Percentiles rank a stretch among this genome's conserved stretches.
phyloP scores from a whole-genome alignment of 257 asterid species.

The Fraxinus quadrangulata region DNA sequence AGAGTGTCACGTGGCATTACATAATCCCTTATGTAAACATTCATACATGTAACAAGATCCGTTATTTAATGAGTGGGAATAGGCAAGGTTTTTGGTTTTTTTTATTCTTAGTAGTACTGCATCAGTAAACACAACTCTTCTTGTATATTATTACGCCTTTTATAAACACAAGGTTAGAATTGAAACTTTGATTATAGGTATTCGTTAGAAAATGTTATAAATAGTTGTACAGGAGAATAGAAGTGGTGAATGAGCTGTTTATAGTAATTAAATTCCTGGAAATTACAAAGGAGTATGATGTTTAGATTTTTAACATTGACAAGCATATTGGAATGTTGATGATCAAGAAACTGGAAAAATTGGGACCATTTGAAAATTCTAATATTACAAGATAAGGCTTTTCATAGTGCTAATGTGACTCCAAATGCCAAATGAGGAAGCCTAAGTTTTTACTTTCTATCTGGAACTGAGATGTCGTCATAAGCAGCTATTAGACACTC shows the following conservation, averaged over 20 bases:
- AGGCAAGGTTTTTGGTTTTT: not conserved
- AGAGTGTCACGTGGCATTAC: too few species aligned
- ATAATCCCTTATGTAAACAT: too few species aligned
- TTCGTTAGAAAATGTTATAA: not conserved
- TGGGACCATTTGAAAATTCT: not conserved
- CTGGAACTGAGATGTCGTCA: not conserved
- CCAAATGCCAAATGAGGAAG: not conserved
- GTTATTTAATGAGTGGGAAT: not conserved
- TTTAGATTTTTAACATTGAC: not conserved
- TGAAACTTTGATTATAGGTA: not conserved
- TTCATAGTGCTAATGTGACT: not conserved
- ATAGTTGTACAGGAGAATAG: constrained; percentile 1
- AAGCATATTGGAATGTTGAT: not conserved
- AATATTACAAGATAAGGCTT: not conserved
- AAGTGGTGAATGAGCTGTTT: constrained; percentile 12
- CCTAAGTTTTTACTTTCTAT: not conserved
- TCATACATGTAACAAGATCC: too few species aligned
- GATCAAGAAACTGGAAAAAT: not conserved
- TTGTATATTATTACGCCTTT: not conserved
- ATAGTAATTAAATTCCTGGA: not conserved
- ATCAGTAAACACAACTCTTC: not conserved
- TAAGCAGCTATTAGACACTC: not conserved
- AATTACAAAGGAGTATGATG: not conserved
- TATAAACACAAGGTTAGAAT: not conserved
- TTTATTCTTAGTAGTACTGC: not conserved